These are phyloP conservation scores for Venturia oleaginea DNA, from an alignment of 2,329 filamentous ascomycete genomes.

Conservation along the genomic window DNA sequence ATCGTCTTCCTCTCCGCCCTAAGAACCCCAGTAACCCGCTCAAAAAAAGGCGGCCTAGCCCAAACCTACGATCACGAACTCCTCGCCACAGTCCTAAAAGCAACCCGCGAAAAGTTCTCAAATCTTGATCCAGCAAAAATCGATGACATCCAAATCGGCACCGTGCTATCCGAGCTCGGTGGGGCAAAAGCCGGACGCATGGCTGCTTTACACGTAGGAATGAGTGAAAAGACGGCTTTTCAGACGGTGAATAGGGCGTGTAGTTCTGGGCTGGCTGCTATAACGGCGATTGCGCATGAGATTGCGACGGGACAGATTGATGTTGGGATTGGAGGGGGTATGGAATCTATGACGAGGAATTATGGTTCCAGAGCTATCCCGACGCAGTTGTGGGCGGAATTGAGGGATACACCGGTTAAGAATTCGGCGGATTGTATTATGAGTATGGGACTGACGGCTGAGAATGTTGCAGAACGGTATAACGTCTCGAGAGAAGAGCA, in stretches of 20 bases:
- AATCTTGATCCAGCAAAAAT: constrained; percentile 60
- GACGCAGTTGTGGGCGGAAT: constrained; percentile 65
- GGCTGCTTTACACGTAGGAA: constrained; percentile 79
- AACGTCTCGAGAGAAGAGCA: constrained; percentile 65
- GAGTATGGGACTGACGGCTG: constrained; percentile 84
- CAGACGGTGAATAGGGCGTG: constrained; percentile 88
- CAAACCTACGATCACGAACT: constrained; percentile 89
- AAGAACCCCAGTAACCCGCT: constrained; percentile 75
- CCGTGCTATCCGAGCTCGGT: constrained; percentile 83
- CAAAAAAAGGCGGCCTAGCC: constrained; percentile 74
- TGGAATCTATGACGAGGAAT: constrained; percentile 94
- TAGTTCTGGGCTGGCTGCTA: constrained; percentile 65
- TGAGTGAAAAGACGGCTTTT: constrained; percentile 61
- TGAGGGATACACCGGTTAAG: constrained; percentile 54
- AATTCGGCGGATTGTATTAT: constrained; percentile 82
- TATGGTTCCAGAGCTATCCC: constrained; percentile 82
- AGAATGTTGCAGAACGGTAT: constrained; percentile 78
- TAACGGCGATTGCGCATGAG: constrained; percentile 63
- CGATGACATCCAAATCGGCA: constrained; percentile 77
- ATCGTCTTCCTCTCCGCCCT: constrained; percentile 85
- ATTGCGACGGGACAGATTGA: constrained; percentile 68
- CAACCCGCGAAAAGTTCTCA: constrained; percentile 63
- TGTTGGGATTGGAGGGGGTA: constrained; percentile 73
- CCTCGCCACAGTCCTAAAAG: constrained; percentile 56
- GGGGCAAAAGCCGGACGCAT: constrained; percentile 85